Conservation (phyloP, 306 rosid species). For the Trifolium fragiferum region DNA sequence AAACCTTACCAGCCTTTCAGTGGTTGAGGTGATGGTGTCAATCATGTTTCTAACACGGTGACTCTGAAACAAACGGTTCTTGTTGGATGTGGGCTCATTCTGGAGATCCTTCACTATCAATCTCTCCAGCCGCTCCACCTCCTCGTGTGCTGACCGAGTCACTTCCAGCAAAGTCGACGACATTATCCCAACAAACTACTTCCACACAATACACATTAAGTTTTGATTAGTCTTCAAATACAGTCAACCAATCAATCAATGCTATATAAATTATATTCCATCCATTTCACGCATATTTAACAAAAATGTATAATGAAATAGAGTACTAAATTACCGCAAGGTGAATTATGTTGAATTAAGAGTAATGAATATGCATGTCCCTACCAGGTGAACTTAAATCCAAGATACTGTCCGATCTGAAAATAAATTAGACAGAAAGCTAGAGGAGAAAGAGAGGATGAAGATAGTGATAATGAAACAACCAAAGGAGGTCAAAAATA, state of each 20-base stretch:
- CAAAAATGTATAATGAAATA: background rate
- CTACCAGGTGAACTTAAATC: too few relatives aligned
- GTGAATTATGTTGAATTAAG: background rate
- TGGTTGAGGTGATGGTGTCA: conserved; percentile 69
- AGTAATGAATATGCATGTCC: too few relatives aligned
- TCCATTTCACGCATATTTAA: background rate
- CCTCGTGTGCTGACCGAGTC: conserved; percentile 91
- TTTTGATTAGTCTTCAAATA: background rate
- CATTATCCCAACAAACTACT: conserved; percentile 50
- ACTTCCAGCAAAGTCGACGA: conserved; percentile 95
- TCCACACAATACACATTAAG: background rate
- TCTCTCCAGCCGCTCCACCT: conserved; percentile 91
- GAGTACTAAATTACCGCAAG: background rate
- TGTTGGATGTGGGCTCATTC: conserved; percentile 64
- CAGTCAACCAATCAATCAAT: background rate
- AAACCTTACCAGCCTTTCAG: conserved; percentile 64
- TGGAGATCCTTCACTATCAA: conserved; percentile 88
- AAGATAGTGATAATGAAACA: too few relatives aligned
- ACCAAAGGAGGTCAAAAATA: too few relatives aligned
- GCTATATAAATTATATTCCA: too few relatives aligned
- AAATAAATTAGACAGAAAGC: too few relatives aligned
- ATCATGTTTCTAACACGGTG: conserved; percentile 89
- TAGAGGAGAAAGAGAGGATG: too few relatives aligned
- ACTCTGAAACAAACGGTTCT: conserved; percentile 86
- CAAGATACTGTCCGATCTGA: too few relatives aligned